Evolutionary conservation across 176 grass and related monocot species (phyloP).

Genomic region (Pontederia paniculata): DNA sequence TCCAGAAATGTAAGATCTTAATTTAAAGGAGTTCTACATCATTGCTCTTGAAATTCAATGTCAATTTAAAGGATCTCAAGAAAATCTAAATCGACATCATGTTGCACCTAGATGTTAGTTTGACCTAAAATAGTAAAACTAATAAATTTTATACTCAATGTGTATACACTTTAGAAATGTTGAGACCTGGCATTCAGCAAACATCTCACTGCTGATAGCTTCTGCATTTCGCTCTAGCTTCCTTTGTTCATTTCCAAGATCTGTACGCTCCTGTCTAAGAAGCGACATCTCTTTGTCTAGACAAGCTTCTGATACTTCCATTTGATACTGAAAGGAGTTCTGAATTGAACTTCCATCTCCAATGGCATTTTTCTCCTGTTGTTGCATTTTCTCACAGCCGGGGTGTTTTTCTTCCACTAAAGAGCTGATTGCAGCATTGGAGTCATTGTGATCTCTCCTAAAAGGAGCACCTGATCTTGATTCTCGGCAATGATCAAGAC

Average conservation of each 20-base stretch:
- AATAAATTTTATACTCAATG: too few species aligned
- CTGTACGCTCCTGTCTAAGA: slow-evolving; percentile 62
- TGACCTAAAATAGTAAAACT: too few species aligned
- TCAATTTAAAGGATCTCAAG: too few species aligned
- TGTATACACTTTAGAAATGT: too few species aligned
- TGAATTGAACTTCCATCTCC: slow-evolving; percentile 7
- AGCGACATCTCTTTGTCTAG: slow-evolving; percentile 69
- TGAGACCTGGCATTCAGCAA: slow-evolving; percentile 82
- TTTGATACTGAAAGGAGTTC: slow-evolving; percentile 19
- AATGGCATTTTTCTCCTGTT: slow-evolving; percentile 3
- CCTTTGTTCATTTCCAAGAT: slow-evolving; percentile 76
- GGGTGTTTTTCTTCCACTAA: slow-evolving; percentile 23
- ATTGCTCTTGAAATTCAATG: too few species aligned
- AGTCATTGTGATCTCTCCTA: neutral
- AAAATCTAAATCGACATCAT: too few species aligned
- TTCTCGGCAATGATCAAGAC: slow-evolving; percentile 8
- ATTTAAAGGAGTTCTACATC: too few species aligned
- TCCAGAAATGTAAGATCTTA: too few species aligned
- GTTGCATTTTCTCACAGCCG: neutral
- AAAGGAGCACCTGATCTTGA: slow-evolving; percentile 8
- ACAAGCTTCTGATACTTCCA: slow-evolving; percentile 38
- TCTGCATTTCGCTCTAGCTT: slow-evolving; percentile 86
- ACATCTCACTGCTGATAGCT: slow-evolving; percentile 92
- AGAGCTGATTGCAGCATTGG: slow-evolving; percentile 18
- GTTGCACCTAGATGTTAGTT: too few species aligned